These are phyloP conservation scores for Millerozyma acaciae DNA, from an alignment of 805 yeast genomes.

Conservation along the genomic window DNA sequence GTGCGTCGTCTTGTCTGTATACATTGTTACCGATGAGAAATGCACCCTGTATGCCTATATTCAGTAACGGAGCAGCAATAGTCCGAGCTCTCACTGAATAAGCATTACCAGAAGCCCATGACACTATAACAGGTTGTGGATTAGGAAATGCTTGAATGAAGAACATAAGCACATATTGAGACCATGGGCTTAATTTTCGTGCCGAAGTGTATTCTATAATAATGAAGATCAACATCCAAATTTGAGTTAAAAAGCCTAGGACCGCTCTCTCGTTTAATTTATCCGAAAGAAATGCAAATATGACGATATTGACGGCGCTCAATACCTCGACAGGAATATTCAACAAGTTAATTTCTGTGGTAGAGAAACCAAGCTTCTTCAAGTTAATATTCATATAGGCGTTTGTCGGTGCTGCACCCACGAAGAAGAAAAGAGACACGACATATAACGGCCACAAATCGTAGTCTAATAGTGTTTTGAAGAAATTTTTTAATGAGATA, in stretches of 20 bases:
- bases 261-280: background rate
- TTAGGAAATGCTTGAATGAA: background rate
- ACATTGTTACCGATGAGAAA: constrained; percentile 51
- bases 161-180: background rate
- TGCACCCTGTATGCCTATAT: constrained; percentile 57
- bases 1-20: constrained; percentile 51
- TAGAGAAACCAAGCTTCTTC: constrained; percentile 42
- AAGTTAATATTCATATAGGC: constrained; percentile 7
- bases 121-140: constrained; percentile 45
- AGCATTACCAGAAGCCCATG: constrained; percentile 57
- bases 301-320: constrained; percentile 2
- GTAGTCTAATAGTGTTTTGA: constrained; percentile 42
- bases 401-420: too few relatives aligned
- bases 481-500: constrained; percentile 36
- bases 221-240: constrained; percentile 12
- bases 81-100: constrained; percentile 57
- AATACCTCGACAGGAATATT: constrained; percentile 38
- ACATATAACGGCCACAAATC: constrained; percentile 54
- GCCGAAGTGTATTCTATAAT: background rate
- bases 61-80: constrained; percentile 57
- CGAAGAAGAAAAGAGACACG: constrained; percentile 42
- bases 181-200: background rate
- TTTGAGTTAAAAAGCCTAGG: constrained; percentile 11
- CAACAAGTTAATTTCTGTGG: constrained; percentile 47
- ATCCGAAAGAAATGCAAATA: background rate